Percentiles rank a stretch among this genome's conserved stretches.
These are phyloP conservation scores for Phytophthora vignae DNA, from an alignment of 352 stramenopile species.

Conservation along the genomic window DNA sequence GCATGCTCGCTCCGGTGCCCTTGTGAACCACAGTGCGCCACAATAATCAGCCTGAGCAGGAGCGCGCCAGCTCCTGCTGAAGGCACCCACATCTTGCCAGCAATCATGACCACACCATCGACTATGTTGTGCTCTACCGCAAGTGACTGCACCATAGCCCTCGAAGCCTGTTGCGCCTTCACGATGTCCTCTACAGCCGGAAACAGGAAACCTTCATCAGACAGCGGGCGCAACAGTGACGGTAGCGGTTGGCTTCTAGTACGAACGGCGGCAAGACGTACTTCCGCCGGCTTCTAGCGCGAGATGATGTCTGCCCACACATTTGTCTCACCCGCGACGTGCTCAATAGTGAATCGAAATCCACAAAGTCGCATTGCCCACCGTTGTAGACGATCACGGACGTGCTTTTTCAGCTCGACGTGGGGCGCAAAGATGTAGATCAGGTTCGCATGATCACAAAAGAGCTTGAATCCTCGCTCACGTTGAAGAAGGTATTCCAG, in stretches of 20 bases:
- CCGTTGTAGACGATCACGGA: not conserved
- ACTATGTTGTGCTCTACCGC: not conserved
- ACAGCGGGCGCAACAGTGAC: not conserved
- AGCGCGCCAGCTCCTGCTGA: too few relatives aligned
- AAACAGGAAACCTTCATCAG: not conserved
- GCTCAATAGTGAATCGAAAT: not conserved
- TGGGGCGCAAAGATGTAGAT: constrained; percentile 27
- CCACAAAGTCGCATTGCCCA: not conserved
- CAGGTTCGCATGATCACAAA: constrained; percentile 30
- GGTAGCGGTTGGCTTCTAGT: not conserved
- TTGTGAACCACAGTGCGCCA: not conserved
- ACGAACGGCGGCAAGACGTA: not conserved
- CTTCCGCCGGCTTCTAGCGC: not conserved
- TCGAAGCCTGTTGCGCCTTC: not conserved
- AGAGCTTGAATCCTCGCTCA: constrained; percentile 19
- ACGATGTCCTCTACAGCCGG: not conserved
- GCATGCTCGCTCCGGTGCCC: not conserved
- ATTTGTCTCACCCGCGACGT: not conserved
- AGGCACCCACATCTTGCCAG: not conserved
- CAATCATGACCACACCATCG: not conserved
- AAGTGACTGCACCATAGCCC: not conserved
- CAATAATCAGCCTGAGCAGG: not conserved
- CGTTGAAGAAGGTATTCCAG: constrained; percentile 23
- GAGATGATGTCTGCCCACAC: not conserved
- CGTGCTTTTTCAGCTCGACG: constrained; percentile 16